A percentile compares a stretch with the other conserved stretches of the same genome.
Conservation (phyloP, 2,329 filamentous ascomycete species). For the Epichloe festucae region DNA sequence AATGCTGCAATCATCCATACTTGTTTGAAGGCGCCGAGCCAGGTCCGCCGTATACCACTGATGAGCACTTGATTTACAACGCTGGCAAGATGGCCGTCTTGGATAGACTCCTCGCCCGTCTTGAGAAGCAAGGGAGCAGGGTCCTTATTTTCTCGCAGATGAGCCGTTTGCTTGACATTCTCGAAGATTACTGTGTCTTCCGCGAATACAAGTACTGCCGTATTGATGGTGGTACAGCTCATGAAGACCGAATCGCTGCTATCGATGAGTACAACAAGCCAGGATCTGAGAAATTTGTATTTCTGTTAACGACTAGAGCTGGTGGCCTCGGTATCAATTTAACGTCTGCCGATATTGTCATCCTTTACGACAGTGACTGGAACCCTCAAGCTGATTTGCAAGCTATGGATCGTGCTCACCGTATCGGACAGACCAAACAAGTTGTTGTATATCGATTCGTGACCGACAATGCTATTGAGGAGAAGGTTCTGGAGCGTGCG, state of each 20-base stretch:
- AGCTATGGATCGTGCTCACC: constrained; percentile 96
- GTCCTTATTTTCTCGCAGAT: constrained; percentile 99
- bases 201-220: constrained; percentile 90
- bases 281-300: constrained; percentile 90
- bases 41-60: constrained; percentile 92
- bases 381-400: constrained; percentile 97
- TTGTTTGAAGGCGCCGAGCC: constrained; percentile 96
- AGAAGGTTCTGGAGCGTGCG: constrained; percentile 92
- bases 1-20: constrained; percentile 98
- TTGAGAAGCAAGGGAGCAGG: constrained; percentile 77
- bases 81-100: constrained; percentile 96
- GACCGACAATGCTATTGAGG: constrained; percentile 95
- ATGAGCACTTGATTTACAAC: constrained; percentile 88
- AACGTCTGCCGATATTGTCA: constrained; percentile 87
- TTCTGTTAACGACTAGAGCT: constrained; percentile 86
- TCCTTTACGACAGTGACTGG: constrained; percentile 97
- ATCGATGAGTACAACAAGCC: constrained; percentile 98
- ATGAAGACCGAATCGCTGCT: constrained; percentile 92
- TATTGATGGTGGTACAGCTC: constrained; percentile 91
- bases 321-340: constrained; percentile 95
- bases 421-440: constrained; percentile 97
- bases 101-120: constrained; percentile 74
- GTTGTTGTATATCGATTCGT: constrained; percentile 94
- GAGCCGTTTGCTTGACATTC: constrained; percentile 90
- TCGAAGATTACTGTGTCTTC: constrained; percentile 98